phyloP scores from a whole-genome alignment of 192 early-diverging fungal species.

The Polychytrium aggregatum region DNA sequence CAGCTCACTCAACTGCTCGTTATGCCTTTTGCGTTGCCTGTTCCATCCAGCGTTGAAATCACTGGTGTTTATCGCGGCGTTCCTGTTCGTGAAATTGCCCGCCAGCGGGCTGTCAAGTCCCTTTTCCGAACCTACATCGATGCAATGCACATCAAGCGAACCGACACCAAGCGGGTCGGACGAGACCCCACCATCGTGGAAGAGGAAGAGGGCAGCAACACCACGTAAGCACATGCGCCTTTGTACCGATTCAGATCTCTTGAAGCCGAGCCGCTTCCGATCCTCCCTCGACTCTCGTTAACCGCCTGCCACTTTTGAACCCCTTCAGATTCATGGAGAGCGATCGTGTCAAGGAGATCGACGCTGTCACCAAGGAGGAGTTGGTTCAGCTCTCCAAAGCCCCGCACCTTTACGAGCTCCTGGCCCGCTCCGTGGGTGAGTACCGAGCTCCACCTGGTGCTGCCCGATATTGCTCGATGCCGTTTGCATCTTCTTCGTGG shows the following conservation, averaged over 20 bases:
- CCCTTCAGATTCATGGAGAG: too few species aligned
- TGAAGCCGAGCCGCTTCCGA: neutral
- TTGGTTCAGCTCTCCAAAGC: conserved; percentile 51
- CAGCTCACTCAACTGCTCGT: too few species aligned
- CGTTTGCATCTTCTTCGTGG: too few species aligned
- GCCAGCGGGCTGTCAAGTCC: conserved; percentile 74
- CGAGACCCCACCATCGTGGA: conserved; percentile 33
- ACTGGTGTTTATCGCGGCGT: conserved; percentile 91
- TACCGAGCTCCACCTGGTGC: neutral
- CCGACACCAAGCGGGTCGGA: conserved; percentile 62
- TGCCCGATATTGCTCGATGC: neutral
- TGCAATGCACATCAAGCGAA: conserved; percentile 80
- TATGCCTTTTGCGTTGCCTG: too few species aligned
- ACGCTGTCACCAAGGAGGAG: conserved; percentile 41
- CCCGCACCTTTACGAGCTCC: conserved; percentile 65
- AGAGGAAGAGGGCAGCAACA: conserved; percentile 7
- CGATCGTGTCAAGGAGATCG: conserved; percentile 23
- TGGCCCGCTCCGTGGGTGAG: conserved; percentile 67
- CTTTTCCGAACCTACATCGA: conserved; percentile 94
- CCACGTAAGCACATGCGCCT: too few species aligned
- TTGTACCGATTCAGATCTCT: too few species aligned
- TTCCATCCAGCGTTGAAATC: conserved; percentile 62
- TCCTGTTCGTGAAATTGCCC: conserved; percentile 83
- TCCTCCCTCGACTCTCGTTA: too few species aligned
- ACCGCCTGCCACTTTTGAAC: neutral